Conservation (phyloP, 805 yeast genomes). For the Dipodascopsis uninucleata region DNA sequence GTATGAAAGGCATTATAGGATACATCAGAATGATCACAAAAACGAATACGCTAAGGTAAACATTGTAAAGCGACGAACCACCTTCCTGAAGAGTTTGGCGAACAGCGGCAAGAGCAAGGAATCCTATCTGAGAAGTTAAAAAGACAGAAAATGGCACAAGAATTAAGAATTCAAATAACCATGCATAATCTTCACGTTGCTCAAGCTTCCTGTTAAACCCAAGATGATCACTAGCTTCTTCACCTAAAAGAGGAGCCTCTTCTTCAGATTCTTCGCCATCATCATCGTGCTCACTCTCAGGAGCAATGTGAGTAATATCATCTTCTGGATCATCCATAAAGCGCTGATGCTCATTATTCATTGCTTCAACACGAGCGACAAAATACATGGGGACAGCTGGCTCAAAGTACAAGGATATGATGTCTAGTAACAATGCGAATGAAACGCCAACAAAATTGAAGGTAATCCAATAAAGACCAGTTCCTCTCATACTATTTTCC, state of each 20-base stretch:
- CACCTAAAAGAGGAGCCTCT: conserved; percentile 44
- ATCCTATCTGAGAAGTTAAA: conserved; percentile 53
- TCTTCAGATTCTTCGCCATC: conserved; percentile 23
- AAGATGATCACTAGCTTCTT: conserved; percentile 47
- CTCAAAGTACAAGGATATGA: conserved; percentile 25
- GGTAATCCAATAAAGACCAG: conserved; percentile 44
- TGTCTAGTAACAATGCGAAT: conserved; percentile 23
- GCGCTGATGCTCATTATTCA: conserved; percentile 20
- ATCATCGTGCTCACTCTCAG: conserved; percentile 23
- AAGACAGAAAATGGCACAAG: conserved; percentile 63
- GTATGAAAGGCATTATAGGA: conserved; percentile 35
- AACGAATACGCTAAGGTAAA: conserved; percentile 24
- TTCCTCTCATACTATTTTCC: conserved; percentile 47
- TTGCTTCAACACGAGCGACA: conserved; percentile 26
- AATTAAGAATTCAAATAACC: conserved; percentile 71
- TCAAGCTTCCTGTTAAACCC: conserved; percentile 34
- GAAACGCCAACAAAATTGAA: conserved; percentile 31
- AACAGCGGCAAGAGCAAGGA: conserved; percentile 57
- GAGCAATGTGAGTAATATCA: conserved; percentile 21
- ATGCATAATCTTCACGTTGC: conserved; percentile 60
- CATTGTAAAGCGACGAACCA: conserved; percentile 29
- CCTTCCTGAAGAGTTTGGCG: conserved; percentile 73
- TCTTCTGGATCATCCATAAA: conserved; percentile 16
- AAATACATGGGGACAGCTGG: conserved; percentile 28
- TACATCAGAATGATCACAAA: conserved; percentile 34